Conservation (phyloP, 139 green algal species). For the Diplosphaera chodatii region DNA sequence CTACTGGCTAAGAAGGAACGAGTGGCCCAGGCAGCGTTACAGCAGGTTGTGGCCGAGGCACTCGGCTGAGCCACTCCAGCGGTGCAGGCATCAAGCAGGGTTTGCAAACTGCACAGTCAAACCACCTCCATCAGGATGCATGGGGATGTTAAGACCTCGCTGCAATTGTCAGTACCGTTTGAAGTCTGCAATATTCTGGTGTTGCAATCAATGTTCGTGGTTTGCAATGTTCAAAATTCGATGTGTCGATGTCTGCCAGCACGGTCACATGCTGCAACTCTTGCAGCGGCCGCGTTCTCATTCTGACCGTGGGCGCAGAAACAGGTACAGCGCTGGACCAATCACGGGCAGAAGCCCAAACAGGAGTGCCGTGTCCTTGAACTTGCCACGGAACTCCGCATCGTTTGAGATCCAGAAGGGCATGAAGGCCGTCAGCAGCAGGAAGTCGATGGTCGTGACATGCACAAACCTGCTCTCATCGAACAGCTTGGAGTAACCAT, state of each 20-base stretch:
- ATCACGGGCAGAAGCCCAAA: background rate
- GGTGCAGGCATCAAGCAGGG: too few species aligned
- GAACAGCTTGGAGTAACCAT: constrained; percentile 60
- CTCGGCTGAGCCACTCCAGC: too few species aligned
- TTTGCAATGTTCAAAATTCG: too few species aligned
- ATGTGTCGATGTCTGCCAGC: too few species aligned
- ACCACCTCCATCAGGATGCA: too few species aligned
- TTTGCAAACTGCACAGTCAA: too few species aligned
- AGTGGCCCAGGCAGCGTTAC: background rate
- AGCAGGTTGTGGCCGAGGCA: background rate
- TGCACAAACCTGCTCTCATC: constrained; percentile 72
- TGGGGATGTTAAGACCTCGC: too few species aligned
- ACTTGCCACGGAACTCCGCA: background rate
- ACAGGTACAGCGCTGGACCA: background rate
- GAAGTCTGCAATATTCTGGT: too few species aligned
- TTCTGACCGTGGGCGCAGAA: background rate
- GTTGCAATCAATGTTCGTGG: too few species aligned
- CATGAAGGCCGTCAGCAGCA: constrained; percentile 47
- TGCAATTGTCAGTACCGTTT: too few species aligned
- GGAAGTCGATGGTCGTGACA: constrained; percentile 73
- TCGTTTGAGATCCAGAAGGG: constrained; percentile 70
- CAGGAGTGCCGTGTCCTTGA: background rate
- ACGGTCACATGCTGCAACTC: too few species aligned
- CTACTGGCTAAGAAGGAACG: background rate
- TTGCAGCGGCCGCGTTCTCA: too few species aligned